phyloP scores from a whole-genome alignment of 2,329 filamentous ascomycete genomes.

The Leptodontidium sp. region DNA sequence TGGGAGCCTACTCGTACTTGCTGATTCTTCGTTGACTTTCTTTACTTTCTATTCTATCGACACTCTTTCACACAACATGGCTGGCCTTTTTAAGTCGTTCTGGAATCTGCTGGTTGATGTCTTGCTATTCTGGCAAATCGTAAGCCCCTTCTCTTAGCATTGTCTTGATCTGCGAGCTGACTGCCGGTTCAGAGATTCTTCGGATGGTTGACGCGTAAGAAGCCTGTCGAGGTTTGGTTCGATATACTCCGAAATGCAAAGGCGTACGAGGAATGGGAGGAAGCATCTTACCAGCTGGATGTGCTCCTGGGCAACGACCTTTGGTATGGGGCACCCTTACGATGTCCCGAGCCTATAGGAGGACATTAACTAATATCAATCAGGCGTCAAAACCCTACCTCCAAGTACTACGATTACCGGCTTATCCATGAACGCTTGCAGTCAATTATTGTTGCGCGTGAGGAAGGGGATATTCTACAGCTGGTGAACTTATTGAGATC shows the following conservation, averaged over 20 bases:
- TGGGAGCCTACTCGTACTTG: background rate
- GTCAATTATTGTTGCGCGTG: constrained; percentile 72
- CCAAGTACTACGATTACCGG: constrained; percentile 84
- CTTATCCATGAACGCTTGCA: constrained; percentile 81
- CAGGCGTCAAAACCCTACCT: constrained; percentile 84
- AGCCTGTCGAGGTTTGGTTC: constrained; percentile 70
- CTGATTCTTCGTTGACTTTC: background rate
- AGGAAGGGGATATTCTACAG: constrained; percentile 75
- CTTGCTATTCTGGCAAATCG: constrained; percentile 38
- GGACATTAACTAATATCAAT: background rate
- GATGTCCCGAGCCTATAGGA: background rate
- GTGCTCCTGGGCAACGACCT: constrained; percentile 80
- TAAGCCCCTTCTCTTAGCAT: constrained; percentile 19
- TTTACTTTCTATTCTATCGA: background rate
- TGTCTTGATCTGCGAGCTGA: constrained; percentile 16
- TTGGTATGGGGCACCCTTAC: constrained; percentile 62
- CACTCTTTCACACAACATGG: constrained; percentile 34
- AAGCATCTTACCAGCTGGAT: constrained; percentile 84
- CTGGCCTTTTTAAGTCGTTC: constrained; percentile 50
- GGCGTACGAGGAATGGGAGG: constrained; percentile 86
- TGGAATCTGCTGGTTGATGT: constrained; percentile 59
- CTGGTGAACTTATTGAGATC: constrained; percentile 84
- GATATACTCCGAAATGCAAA: constrained; percentile 71
- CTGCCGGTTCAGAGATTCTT: constrained; percentile 65
- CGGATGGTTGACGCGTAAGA: constrained; percentile 72